These are phyloP conservation scores for Umbelopsis sp. DNA, from an alignment of 192 early-diverging fungal genomes.

Conservation along the genomic window DNA sequence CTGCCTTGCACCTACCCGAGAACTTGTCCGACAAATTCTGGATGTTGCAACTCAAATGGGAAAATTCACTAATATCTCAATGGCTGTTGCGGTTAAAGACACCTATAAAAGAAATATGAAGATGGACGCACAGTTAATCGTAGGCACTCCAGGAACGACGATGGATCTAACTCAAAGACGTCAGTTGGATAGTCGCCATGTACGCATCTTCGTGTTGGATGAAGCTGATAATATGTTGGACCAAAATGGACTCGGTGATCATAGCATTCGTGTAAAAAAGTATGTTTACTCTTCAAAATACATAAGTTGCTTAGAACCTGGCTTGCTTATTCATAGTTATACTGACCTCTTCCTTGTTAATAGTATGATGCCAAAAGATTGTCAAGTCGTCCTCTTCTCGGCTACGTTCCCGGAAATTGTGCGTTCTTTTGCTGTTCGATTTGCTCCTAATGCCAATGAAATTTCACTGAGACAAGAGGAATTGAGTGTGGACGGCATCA, in stretches of 20 bases:
- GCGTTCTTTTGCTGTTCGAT: conserved; percentile 70
- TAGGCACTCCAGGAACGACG: conserved; percentile 95
- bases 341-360: not conserved
- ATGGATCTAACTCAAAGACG: conserved; percentile 70
- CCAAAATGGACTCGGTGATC: conserved; percentile 83
- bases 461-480: conserved; percentile 86
- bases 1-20: conserved; percentile 90
- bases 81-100: conserved; percentile 81
- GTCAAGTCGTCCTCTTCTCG: conserved; percentile 93
- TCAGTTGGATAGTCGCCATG: conserved; percentile 55
- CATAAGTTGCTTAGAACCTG: no score
- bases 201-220: conserved; percentile 91
- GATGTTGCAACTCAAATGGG: conserved; percentile 90
- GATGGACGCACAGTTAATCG: conserved; percentile 79
- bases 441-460: conserved; percentile 88
- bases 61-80: conserved; percentile 81
- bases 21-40: conserved; percentile 94
- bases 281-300: conserved; percentile 24
- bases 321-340: no score
- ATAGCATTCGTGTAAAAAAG: conserved; percentile 83
- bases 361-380: conserved; percentile 66
- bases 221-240: conserved; percentile 99
- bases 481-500: conserved; percentile 90
- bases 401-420: conserved; percentile 90
- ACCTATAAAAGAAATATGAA: conserved; percentile 50